Conservation (phyloP, 495 filamentous ascomycete species). For the Aspergillus nanangensis region DNA sequence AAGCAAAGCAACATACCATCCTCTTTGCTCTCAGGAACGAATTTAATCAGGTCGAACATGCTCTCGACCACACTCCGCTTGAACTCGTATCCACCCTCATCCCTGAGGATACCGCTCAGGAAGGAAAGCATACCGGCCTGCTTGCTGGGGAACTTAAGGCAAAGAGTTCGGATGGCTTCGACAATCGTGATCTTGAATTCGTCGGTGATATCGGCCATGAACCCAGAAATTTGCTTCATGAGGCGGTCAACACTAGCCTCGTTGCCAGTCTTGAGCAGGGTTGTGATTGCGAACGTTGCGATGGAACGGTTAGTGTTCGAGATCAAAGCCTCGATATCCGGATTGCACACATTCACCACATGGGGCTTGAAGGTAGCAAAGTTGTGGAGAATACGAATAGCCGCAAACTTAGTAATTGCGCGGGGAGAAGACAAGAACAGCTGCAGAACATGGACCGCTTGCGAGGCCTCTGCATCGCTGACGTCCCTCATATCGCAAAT, state of each 20-base stretch:
- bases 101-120: constrained; percentile 87
- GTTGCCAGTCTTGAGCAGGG: constrained; percentile 95
- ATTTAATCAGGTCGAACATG: constrained; percentile 99
- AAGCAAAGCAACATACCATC: constrained; percentile 50
- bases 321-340: constrained; percentile 92
- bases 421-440: constrained; percentile 95
- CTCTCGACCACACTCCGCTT: constrained; percentile 97
- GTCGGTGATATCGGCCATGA: constrained; percentile 97
- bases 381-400: constrained; percentile 93
- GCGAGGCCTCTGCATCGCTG: constrained; percentile 83
- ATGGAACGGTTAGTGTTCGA: constrained; percentile 96
- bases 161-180: constrained; percentile 92
- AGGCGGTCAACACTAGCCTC: constrained; percentile 94
- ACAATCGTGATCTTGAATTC: constrained; percentile 99
- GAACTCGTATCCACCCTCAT: constrained; percentile 98
- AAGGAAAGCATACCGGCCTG: constrained; percentile 97
- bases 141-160: constrained; percentile 96
- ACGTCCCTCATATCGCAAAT: constrained; percentile 94
- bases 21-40: constrained; percentile 96
- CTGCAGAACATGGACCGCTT: constrained; percentile 92
- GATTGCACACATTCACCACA: constrained; percentile 89
- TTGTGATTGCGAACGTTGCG: constrained; percentile 97
- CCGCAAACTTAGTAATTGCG: constrained; percentile 95
- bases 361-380: constrained; percentile 94
- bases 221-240: constrained; percentile 96